Evolutionary conservation across 1,284 basidiomycete genomes (phyloP).

Genomic region (Heterobasidion irregulare): DNA sequence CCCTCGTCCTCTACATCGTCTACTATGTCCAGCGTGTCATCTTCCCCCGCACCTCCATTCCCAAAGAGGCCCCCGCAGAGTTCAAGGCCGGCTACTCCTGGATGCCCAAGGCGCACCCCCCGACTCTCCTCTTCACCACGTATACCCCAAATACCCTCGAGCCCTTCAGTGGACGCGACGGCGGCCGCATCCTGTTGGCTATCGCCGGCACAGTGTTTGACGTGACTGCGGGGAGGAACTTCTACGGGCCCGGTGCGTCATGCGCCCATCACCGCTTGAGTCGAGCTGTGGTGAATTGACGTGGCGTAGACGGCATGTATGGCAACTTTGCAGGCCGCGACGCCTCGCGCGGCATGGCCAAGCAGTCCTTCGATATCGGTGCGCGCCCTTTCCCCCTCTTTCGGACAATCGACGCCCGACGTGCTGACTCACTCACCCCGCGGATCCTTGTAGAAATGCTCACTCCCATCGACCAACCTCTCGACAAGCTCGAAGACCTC

Average conservation of each 20-base stretch:
- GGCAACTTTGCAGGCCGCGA: constrained; percentile 95
- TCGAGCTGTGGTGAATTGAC: background rate
- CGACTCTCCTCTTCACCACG: constrained; percentile 65
- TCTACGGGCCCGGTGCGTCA: constrained; percentile 84
- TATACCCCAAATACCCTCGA: constrained; percentile 72
- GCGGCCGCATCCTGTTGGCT: constrained; percentile 73
- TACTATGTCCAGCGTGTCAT: constrained; percentile 71
- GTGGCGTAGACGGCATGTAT: constrained; percentile 76
- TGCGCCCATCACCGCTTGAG: background rate
- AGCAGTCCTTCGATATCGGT: constrained; percentile 91
- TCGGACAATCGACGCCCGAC: background rate
- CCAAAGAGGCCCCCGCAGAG: constrained; percentile 45
- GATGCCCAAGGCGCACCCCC: constrained; percentile 75
- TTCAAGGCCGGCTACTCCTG: constrained; percentile 80
- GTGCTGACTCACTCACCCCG: background rate
- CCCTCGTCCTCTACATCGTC: constrained; percentile 68
- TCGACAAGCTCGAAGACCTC: constrained; percentile 79
- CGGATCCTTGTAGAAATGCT: constrained; percentile 70
- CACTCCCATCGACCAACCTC: constrained; percentile 76
- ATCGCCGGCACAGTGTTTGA: constrained; percentile 89
- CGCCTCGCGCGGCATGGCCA: constrained; percentile 93
- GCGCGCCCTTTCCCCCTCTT: constrained; percentile 16
- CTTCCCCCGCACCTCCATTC: constrained; percentile 49
- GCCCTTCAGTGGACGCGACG: constrained; percentile 61
- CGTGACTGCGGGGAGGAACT: constrained; percentile 79